phyloP scores from a whole-genome alignment of 139 green algal genomes.

The Chlamydomonas sp. region DNA sequence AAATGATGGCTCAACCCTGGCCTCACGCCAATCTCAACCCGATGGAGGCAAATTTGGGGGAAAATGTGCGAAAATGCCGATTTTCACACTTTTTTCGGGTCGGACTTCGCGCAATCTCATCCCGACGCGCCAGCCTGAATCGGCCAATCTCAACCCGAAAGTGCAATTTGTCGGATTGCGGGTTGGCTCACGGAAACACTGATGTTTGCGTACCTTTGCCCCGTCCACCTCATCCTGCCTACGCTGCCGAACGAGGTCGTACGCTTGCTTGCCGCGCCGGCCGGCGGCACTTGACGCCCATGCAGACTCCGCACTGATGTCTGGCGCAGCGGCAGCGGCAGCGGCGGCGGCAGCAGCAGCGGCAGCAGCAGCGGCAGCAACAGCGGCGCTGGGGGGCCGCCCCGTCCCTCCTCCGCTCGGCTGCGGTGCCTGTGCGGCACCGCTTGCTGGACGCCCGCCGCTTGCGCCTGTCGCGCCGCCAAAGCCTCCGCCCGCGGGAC shows the following conservation, averaged over 20 bases:
- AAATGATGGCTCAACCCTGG: no score
- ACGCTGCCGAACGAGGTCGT: conserved; percentile 4
- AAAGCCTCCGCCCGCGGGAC: background rate
- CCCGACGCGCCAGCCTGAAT: no score
- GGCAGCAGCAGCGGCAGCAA: conserved; percentile 6
- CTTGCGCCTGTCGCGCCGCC: background rate
- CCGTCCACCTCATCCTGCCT: conserved; percentile 2
- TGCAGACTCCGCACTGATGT: background rate
- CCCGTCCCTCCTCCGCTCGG: background rate
- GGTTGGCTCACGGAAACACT: no score
- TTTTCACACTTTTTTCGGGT: no score
- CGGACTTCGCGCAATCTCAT: no score
- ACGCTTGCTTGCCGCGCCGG: background rate
- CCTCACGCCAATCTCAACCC: no score
- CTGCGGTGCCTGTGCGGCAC: background rate
- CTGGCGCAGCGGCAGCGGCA: background rate
- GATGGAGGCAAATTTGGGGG: no score
- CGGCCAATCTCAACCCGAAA: no score
- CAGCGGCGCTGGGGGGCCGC: conserved; percentile 2
- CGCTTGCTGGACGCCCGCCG: background rate
- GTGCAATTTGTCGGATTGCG: no score
- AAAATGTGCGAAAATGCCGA: no score
- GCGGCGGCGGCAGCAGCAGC: background rate
- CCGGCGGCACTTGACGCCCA: background rate
- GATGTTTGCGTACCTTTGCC: no score